These are phyloP conservation scores for Anthoceros angustus DNA, from an alignment of 225 moss, liverwort and hornwort species.

Conservation along the genomic window DNA sequence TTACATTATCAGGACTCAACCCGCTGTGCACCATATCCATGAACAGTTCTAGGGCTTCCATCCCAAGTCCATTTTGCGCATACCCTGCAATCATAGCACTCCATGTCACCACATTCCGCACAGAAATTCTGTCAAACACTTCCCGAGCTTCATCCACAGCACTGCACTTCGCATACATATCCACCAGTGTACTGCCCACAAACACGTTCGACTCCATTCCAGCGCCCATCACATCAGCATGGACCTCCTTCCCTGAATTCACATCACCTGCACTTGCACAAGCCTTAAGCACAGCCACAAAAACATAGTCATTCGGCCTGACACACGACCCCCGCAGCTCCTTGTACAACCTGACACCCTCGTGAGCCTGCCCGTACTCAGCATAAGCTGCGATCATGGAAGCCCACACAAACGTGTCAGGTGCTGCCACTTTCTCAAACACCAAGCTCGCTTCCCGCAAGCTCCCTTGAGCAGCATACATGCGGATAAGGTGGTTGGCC, in stretches of 20 bases:
- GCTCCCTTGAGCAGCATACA: not conserved
- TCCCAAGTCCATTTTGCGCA: not conserved
- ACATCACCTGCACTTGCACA: not conserved
- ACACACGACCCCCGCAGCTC: not conserved
- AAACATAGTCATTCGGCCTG: not conserved
- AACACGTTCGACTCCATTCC: not conserved
- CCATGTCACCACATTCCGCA: not conserved
- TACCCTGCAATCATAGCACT: conserved; percentile 2
- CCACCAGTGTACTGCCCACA: not conserved
- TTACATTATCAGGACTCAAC: not conserved
- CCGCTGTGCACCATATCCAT: not conserved
- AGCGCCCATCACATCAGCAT: not conserved
- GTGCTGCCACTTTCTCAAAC: not conserved
- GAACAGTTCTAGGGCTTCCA: not conserved
- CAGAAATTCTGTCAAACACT: not conserved
- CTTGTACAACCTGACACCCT: not conserved
- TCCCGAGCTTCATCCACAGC: not conserved
- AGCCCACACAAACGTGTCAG: conserved; percentile 3
- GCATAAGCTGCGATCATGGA: not conserved
- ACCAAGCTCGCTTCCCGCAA: not conserved
- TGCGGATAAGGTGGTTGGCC: conserved; percentile 1
- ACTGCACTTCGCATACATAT: not conserved
- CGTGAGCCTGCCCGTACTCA: not conserved
- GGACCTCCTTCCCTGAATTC: not conserved
- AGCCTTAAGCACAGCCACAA: conserved; percentile 1